Percentiles rank a stretch among this genome's conserved stretches.
Evolutionary conservation across 2,329 filamentous ascomycete genomes (phyloP).

Genomic region (Botryotinia globosa): DNA sequence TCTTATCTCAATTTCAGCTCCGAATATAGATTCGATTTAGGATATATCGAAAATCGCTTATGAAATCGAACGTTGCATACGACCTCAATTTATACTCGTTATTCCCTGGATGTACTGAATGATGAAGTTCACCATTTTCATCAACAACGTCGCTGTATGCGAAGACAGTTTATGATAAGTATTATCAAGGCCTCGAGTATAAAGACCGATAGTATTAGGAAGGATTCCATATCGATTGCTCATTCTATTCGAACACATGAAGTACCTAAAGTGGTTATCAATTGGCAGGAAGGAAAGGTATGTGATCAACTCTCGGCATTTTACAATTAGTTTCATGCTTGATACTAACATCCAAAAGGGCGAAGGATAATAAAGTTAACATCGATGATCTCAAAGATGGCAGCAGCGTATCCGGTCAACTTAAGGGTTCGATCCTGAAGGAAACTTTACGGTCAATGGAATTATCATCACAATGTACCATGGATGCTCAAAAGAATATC

Average conservation of each 20-base stretch:
- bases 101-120: neutral
- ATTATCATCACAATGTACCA: neutral
- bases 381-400: neutral
- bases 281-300: conserved; percentile 14
- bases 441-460: neutral
- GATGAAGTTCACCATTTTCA: conserved; percentile 11
- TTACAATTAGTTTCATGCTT: neutral
- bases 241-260: neutral
- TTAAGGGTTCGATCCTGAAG: neutral
- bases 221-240: neutral
- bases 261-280: conserved; percentile 13
- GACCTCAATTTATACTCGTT: neutral
- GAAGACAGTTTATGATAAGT: conserved; percentile 2
- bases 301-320: neutral
- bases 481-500: neutral
- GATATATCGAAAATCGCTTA: conserved; percentile 4
- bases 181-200: neutral
- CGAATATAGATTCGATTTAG: conserved; percentile 1
- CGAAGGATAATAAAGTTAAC: neutral
- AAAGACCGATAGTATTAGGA: neutral
- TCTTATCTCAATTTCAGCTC: conserved; percentile 17
- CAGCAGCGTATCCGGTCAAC: neutral
- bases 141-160: conserved; percentile 4
- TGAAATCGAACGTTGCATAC: neutral
- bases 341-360: conserved; percentile 8